phyloP scores from a whole-genome alignment of 768 basidiomycete species.

The Lactifluus pinguis region DNA sequence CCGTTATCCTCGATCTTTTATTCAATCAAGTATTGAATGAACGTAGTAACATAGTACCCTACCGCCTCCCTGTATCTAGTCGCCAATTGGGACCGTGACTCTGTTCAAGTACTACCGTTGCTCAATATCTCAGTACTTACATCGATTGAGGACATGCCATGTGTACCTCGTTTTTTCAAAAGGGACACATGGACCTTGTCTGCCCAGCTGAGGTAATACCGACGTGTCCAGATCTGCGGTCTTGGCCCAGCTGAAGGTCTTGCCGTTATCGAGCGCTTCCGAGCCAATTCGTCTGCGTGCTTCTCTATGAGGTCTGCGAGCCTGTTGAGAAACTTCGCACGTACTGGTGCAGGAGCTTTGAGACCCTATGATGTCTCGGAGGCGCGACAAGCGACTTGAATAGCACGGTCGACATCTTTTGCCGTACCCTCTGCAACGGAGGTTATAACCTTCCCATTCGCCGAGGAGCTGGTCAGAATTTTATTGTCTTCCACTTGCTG shows the following conservation, averaged over 20 bases:
- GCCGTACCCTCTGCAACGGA: slow-evolving; percentile 48
- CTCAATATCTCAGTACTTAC: too few species aligned
- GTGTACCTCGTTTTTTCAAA: too few species aligned
- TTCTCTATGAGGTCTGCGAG: slow-evolving; percentile 57
- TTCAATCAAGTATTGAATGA: too few species aligned
- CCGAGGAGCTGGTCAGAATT: slow-evolving; percentile 2
- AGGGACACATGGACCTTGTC: slow-evolving; percentile 60
- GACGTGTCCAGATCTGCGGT: slow-evolving; percentile 45
- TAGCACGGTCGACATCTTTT: slow-evolving; percentile 72
- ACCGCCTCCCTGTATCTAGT: too few species aligned
- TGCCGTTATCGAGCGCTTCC: slow-evolving; percentile 64
- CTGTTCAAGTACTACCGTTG: too few species aligned
- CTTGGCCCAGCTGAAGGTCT: slow-evolving; percentile 43
- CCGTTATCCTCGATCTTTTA: too few species aligned
- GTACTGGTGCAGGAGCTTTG: slow-evolving; percentile 42
- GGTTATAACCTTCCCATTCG: slow-evolving; percentile 52
- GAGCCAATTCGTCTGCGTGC: slow-evolving; percentile 55
- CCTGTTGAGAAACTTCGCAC: slow-evolving; percentile 49
- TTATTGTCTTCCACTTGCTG: not conserved
- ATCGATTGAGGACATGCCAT: too few species aligned
- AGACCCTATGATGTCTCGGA: slow-evolving; percentile 63
- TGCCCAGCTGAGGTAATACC: slow-evolving; percentile 89
- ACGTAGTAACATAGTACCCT: too few species aligned
- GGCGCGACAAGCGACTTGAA: slow-evolving; percentile 54
- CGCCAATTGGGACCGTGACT: too few species aligned